phyloP scores from a whole-genome alignment of 2,329 filamentous ascomycete genomes.

The Cladosporium sp. region DNA sequence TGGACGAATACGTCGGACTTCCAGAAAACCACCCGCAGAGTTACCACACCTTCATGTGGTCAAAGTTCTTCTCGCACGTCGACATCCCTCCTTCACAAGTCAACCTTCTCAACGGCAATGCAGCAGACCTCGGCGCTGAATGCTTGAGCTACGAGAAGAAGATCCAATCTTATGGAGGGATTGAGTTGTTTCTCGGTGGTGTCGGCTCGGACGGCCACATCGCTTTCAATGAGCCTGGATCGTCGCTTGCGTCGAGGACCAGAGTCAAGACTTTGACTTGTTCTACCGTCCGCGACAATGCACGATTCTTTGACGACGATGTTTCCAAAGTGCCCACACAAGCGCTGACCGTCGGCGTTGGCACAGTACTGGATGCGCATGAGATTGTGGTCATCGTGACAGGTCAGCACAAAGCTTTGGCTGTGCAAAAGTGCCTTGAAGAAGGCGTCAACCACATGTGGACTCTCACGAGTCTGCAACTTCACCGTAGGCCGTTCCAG shows the following conservation, averaged over 20 bases:
- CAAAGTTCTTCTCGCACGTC: conserved; percentile 81
- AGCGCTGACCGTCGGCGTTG: conserved; percentile 79
- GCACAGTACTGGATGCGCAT: conserved; percentile 74
- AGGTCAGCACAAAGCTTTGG: conserved; percentile 74
- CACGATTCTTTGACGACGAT: conserved; percentile 75
- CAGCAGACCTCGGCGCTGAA: conserved; percentile 68
- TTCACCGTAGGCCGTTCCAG: conserved; percentile 68
- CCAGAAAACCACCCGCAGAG: conserved; percentile 78
- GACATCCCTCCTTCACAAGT: conserved; percentile 78
- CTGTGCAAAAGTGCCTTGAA: conserved; percentile 75
- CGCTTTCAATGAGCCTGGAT: conserved; percentile 86
- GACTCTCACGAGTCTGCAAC: conserved; percentile 75
- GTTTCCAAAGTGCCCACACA: conserved; percentile 70
- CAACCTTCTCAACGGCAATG: conserved; percentile 80
- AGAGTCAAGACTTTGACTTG: conserved; percentile 83
- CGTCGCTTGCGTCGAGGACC: conserved; percentile 70
- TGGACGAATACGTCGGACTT: conserved; percentile 86
- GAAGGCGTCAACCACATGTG: conserved; percentile 85
- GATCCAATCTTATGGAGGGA: conserved; percentile 70
- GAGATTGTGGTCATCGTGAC: conserved; percentile 81
- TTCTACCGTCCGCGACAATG: conserved; percentile 81
- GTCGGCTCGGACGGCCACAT: conserved; percentile 85
- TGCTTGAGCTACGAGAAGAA: conserved; percentile 75
- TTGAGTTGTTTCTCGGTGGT: conserved; percentile 80
- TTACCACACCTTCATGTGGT: conserved; percentile 92